Evolutionary conservation across 306 rosid species (phyloP), one percentile per base, ranked within the genome.

Genomic region (Pueraria montana): DNA sequence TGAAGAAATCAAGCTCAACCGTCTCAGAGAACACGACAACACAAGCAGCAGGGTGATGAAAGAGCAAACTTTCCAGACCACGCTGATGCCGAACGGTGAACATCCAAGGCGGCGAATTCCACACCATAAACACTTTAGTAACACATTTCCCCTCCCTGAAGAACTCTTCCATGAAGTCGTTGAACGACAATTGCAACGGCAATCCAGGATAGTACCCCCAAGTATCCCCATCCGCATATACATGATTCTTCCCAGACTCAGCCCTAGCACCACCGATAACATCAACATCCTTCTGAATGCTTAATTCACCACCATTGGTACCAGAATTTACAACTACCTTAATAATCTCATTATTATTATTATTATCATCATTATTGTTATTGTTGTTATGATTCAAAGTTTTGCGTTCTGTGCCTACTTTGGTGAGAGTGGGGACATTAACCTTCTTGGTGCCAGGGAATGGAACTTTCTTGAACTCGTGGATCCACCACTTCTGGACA

Each of bases 71-170:
- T 93, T 94, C 98, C 2, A 96, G 94, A 20, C 97, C 94, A 71
- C 98, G 94, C 82, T 96, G 99, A 62, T 89, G 86, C 75, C 98
- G 79, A 55, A 91, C 89, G 23, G 88, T 84, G 46, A 42, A 96
- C 99, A 92, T 96, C 99, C 99, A 96, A 78, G 98, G 96, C 0
- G 98, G 98, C 11, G 99, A 96, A 86, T 94, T 94, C 98, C 98
- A 96, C 76, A 96, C 98, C 98, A 94, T 91, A 81, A 91, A 94
- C 48, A 96, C 93, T 82, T 90, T 91, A 76, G 86, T 64, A 9
- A 78, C 76, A 53, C 99, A 96, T 53, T 89, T 88, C 12, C 91
- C 93, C 43, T 38, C 71, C 84, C 85, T 87, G 78, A 94, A 94
- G 85, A 96, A 96, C 12, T 67, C 83, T 59, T 88, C 88, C 89